Evolutionary conservation across 2,329 filamentous ascomycete species (phyloP).

Genomic region (Penicillium sp.): DNA sequence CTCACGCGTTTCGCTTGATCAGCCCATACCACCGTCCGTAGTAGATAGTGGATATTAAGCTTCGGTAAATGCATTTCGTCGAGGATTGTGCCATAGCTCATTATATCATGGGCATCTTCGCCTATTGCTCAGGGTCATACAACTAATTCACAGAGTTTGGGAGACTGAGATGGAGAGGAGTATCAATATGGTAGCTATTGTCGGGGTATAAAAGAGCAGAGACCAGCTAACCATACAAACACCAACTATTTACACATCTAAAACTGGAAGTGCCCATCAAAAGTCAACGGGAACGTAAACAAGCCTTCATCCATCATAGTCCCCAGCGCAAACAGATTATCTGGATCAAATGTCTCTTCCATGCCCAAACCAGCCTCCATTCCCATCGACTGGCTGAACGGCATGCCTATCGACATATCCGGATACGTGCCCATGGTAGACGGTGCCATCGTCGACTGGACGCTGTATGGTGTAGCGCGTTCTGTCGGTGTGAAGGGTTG

Average conservation of each 20-base stretch:
- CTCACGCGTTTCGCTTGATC: background rate
- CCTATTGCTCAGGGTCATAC: too few relatives aligned
- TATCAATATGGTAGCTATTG: background rate
- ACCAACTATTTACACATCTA: conserved; percentile 6
- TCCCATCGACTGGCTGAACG: conserved; percentile 15
- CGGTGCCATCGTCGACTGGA: background rate
- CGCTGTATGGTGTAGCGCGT: background rate
- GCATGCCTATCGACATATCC: conserved; percentile 17
- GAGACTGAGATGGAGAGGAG: background rate
- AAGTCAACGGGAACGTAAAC: conserved; percentile 24
- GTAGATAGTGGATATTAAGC: too few relatives aligned
- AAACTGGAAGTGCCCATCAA: conserved; percentile 23
- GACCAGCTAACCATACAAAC: background rate
- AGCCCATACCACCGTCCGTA: too few relatives aligned
- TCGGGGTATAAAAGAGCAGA: conserved; percentile 3
- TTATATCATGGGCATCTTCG: too few relatives aligned
- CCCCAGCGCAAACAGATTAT: conserved; percentile 29
- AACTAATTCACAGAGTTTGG: too few relatives aligned
- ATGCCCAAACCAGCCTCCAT: conserved; percentile 26
- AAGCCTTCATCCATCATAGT: conserved; percentile 33
- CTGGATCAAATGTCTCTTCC: conserved; percentile 25
- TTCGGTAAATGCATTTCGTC: too few relatives aligned
- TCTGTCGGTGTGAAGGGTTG: conserved; percentile 6
- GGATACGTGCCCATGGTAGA: conserved; percentile 9
- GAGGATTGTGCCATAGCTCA: too few relatives aligned